Evolutionary conservation across 495 filamentous ascomycete genomes (phyloP).

Genomic region (Aspergillus baeticus): DNA sequence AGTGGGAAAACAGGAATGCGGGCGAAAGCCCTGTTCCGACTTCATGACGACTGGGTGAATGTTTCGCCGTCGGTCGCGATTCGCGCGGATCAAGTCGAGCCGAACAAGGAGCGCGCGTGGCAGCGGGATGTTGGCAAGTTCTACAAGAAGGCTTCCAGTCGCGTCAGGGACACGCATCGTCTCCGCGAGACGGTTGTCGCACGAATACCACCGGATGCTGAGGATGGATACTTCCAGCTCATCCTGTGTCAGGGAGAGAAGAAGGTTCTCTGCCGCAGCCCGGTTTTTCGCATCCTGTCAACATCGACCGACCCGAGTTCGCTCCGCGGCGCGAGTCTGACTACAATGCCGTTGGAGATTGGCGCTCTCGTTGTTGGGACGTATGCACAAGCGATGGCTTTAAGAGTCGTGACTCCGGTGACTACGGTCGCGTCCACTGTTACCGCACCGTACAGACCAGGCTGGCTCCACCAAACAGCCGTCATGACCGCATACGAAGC

Average conservation of each 20-base stretch:
- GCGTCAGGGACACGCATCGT: constrained; percentile 44
- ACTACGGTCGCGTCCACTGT: constrained; percentile 37
- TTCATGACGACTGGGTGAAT: constrained; percentile 59
- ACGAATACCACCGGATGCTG: constrained; percentile 58
- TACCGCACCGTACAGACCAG: constrained; percentile 35
- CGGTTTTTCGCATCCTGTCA: constrained; percentile 63
- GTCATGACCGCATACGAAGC: constrained; percentile 39
- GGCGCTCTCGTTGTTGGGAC: constrained; percentile 57
- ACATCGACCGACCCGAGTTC: constrained; percentile 57
- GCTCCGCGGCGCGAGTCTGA: constrained; percentile 62
- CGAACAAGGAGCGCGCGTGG: constrained; percentile 60
- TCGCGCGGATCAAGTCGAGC: constrained; percentile 40
- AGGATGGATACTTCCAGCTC: constrained; percentile 66
- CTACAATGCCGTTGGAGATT: constrained; percentile 61
- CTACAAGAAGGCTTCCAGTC: constrained; percentile 44
- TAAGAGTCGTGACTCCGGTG: constrained; percentile 49
- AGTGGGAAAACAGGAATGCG: constrained; percentile 68
- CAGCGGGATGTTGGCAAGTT: constrained; percentile 64
- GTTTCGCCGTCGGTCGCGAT: constrained; percentile 58
- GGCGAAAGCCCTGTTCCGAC: constrained; percentile 56
- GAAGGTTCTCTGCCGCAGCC: constrained; percentile 61
- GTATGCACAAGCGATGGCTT: constrained; percentile 48
- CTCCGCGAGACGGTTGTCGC: constrained; percentile 61
- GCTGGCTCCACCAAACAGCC: constrained; percentile 40
- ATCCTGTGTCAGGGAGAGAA: constrained; percentile 56